A percentile compares a stretch with the other conserved stretches of the same genome.
Evolutionary conservation across 768 basidiomycete genomes (phyloP).

Genomic region (Hydnomerulius pinastri): DNA sequence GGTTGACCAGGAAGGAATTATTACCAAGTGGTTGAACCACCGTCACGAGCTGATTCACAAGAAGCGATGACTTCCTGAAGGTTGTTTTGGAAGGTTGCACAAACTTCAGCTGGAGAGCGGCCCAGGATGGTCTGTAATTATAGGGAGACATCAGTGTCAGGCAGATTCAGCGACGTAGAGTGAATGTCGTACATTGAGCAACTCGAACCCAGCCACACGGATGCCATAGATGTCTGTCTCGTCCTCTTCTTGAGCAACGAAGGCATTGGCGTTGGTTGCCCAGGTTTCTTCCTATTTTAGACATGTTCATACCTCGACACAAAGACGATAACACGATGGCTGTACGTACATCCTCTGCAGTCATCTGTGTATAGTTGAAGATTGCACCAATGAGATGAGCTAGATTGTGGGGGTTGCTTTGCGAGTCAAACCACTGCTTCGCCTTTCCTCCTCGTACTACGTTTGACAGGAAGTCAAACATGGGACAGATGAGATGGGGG

Average conservation of each 20-base stretch:
- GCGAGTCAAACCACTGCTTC: slow-evolving; percentile 60
- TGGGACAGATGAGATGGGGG: slow-evolving; percentile 71
- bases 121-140: slow-evolving; percentile 56
- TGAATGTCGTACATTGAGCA: slow-evolving; percentile 59
- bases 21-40: slow-evolving; percentile 66
- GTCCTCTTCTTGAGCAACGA: slow-evolving; percentile 94
- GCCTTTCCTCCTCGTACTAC: slow-evolving; percentile 65
- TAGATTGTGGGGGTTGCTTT: slow-evolving; percentile 39
- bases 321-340: background rate
- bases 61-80: slow-evolving; percentile 57
- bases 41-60: slow-evolving; percentile 55
- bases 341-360: slow-evolving; percentile 78
- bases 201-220: slow-evolving; percentile 81
- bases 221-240: slow-evolving; percentile 82
- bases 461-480: slow-evolving; percentile 78
- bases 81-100: slow-evolving; percentile 51
- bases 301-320: background rate
- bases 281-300: slow-evolving; percentile 80
- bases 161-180: background rate
- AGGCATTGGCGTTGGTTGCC: slow-evolving; percentile 86
- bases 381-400: slow-evolving; percentile 52
- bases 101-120: slow-evolving; percentile 51
- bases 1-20: slow-evolving; percentile 15
- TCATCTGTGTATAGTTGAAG: slow-evolving; percentile 83
- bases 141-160: slow-evolving; percentile 8